Percentiles rank a stretch among this genome's conserved stretches.
Evolutionary conservation across 2,329 filamentous ascomycete genomes (phyloP).

Genomic region (Epichloe uncinata): DNA sequence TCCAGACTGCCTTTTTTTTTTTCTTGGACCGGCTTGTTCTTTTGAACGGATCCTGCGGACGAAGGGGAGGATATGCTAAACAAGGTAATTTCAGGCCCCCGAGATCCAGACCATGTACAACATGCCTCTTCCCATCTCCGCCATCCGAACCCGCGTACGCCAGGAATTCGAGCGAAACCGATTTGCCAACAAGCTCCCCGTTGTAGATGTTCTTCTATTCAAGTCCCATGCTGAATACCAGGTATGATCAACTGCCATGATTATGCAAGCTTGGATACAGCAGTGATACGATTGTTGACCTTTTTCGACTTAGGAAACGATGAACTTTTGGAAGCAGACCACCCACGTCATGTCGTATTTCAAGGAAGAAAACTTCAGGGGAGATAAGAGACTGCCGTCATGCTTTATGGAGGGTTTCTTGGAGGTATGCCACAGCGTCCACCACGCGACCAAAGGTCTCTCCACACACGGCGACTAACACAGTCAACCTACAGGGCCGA

Average conservation of each 20-base stretch:
- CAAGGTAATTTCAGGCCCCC: slow-evolving; percentile 51
- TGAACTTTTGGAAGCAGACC: slow-evolving; percentile 99
- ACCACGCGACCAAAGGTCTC: neutral
- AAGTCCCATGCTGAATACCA: slow-evolving; percentile 92
- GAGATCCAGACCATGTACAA: slow-evolving; percentile 98
- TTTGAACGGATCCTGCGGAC: no score
- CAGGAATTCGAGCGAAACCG: slow-evolving; percentile 95
- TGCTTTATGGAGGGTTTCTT: slow-evolving; percentile 93
- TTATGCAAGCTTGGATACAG: neutral
- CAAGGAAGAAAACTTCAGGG: slow-evolving; percentile 65
- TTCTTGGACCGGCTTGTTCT: neutral
- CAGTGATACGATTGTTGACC: neutral
- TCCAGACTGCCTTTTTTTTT: neutral
- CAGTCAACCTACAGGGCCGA: slow-evolving; percentile 30
- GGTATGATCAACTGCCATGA: slow-evolving; percentile 41
- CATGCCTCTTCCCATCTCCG: slow-evolving; percentile 73
- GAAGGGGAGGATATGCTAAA: slow-evolving; percentile 5
- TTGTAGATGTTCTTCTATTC: slow-evolving; percentile 80
- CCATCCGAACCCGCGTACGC: slow-evolving; percentile 82
- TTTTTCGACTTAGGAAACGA: slow-evolving; percentile 57
- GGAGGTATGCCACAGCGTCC: slow-evolving; percentile 49
- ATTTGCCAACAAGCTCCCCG: slow-evolving; percentile 77
- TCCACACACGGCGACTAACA: slow-evolving; percentile 10
- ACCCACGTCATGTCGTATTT: slow-evolving; percentile 97
- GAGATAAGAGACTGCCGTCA: slow-evolving; percentile 61